These are phyloP conservation scores for Trifolium dubium DNA, from an alignment of 306 rosid genomes.

Conservation along the genomic window DNA sequence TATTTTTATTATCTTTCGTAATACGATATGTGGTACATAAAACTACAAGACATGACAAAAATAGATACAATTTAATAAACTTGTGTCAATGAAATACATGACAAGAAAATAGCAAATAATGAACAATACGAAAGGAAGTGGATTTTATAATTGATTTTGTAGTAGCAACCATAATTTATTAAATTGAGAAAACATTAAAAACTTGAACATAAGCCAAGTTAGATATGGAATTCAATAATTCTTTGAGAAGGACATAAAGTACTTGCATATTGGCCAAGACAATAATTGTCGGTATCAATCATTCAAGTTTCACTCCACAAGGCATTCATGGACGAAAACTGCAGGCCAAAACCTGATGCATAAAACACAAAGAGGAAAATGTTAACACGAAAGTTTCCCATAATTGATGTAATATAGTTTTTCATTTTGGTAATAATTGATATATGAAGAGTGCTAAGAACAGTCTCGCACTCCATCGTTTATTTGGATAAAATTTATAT, in stretches of 20 bases:
- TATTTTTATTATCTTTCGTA: background rate
- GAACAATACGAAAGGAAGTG: background rate
- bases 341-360: background rate
- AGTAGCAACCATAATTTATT: background rate
- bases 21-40: background rate
- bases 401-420: background rate
- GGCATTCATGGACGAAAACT: background rate
- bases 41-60: background rate
- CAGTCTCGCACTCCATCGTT: too few relatives aligned
- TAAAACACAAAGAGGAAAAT: background rate
- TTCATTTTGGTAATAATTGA: background rate
- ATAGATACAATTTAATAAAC: background rate
- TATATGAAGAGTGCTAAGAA: too few relatives aligned
- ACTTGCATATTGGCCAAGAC: background rate
- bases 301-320: background rate
- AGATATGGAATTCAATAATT: background rate
- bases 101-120: slow-evolving; percentile 1
- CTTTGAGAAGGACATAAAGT: slow-evolving; percentile 1
- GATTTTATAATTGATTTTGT: background rate
- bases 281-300: background rate
- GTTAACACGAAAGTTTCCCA: background rate
- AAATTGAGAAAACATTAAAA: background rate
- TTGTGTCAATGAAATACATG: background rate
- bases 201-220: background rate
- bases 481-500: too few relatives aligned